Percentiles rank a stretch among this genome's conserved stretches.
Evolutionary conservation across 2,329 filamentous ascomycete genomes (phyloP).

Genomic region (Orbilia javanica): DNA sequence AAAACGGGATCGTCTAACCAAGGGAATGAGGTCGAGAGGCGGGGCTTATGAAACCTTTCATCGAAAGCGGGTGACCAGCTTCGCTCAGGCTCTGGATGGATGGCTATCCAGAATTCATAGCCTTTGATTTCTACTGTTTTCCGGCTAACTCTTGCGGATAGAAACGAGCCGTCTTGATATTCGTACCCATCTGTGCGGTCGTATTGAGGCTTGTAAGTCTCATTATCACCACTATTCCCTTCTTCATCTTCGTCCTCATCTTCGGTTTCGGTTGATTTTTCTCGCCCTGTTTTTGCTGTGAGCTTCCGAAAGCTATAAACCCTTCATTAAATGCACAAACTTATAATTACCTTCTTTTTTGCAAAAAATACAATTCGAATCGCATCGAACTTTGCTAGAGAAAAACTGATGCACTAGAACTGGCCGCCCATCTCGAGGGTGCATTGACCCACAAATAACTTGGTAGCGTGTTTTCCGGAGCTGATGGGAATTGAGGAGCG

Average conservation of each 20-base stretch:
- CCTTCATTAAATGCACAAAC: neutral
- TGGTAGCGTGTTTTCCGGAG: neutral
- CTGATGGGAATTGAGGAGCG: neutral
- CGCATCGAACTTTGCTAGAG: neutral
- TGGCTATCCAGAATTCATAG: constrained; percentile 1
- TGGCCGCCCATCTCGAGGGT: neutral
- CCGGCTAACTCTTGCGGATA: neutral
- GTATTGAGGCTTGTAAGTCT: neutral
- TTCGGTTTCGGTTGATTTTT: too few relatives aligned
- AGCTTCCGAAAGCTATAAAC: too few relatives aligned
- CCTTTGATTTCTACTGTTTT: neutral
- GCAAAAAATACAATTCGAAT: neutral
- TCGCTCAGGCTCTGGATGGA: neutral
- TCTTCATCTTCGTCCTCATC: neutral
- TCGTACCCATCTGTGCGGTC: neutral
- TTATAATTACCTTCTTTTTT: neutral
- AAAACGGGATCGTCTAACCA: neutral
- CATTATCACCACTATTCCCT: neutral
- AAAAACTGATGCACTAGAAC: neutral
- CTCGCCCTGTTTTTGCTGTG: neutral
- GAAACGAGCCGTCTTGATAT: neutral
- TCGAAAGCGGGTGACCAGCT: neutral
- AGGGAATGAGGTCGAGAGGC: neutral
- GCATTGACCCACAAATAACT: neutral
- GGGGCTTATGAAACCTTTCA: neutral